Conservation (phyloP, 768 basidiomycete species). For the Mycena latifolia region DNA sequence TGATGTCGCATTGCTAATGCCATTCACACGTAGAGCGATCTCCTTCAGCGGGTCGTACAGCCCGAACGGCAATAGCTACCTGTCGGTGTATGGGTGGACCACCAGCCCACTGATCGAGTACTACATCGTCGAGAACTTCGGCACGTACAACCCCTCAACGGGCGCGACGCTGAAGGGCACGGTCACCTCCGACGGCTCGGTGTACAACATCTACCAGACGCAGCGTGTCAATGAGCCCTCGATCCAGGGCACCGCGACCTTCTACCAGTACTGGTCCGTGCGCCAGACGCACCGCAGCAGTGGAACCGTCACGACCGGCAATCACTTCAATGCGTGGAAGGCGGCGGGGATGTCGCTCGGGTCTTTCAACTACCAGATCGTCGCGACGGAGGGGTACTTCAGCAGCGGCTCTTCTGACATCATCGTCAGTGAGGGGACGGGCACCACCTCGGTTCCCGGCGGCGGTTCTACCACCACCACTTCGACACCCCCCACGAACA, state of each 20-base stretch:
- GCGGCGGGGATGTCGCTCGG: conserved; percentile 41
- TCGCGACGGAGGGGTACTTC: conserved; percentile 50
- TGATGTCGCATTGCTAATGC: neutral
- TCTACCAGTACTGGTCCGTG: conserved; percentile 42
- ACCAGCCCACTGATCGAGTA: conserved; percentile 46
- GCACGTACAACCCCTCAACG: conserved; percentile 44
- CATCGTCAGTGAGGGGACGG: conserved; percentile 18
- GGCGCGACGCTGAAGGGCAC: conserved; percentile 43
- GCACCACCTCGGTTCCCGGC: neutral
- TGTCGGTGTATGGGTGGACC: conserved; percentile 46
- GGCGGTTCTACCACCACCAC: neutral
- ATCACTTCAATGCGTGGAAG: conserved; percentile 50
- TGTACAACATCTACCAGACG: conserved; percentile 47
- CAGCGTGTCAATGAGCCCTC: conserved; percentile 49
- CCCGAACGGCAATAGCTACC: conserved; percentile 47
- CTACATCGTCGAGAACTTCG: conserved; percentile 37
- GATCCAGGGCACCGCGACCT: conserved; percentile 49
- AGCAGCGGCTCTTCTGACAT: conserved; percentile 41
- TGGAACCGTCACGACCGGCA: conserved; percentile 37
- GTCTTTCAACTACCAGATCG: conserved; percentile 47
- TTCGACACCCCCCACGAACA: neutral
- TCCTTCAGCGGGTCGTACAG: conserved; percentile 41
- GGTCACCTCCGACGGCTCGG: conserved; percentile 44
- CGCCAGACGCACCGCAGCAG: conserved; percentile 37
- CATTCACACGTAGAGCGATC: conserved; percentile 23